Evolutionary conservation across 768 basidiomycete species (phyloP), one percentile per base, ranked within the genome.

Genomic region (Phylloporus arenicola): DNA sequence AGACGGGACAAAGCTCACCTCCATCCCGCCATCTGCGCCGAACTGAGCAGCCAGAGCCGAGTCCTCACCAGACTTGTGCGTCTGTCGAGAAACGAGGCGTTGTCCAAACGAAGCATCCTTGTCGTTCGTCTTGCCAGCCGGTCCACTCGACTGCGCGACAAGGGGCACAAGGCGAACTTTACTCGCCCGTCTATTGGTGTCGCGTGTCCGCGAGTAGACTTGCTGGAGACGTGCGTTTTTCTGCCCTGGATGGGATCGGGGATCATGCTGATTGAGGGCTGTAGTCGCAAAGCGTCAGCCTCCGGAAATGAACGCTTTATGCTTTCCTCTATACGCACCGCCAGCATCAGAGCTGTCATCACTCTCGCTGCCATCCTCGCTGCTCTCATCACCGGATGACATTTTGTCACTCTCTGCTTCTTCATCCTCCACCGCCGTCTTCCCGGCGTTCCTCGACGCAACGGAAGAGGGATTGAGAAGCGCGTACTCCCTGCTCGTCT

Each of bases 401-500:
- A 64, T 48, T 62, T 76, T 81, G 52, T 91, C 88, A 57, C 85
- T 89, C 63, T 92, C 89, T 16, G 93, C 93, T 27, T 89, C 89
- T 57, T 94, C 91, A 31, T 89, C 83, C 61, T 93, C 88, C 22
- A 91, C 88, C 1, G 86, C 90, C 1, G 90, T 94, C 75, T 80
- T 89, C 44, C 69, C 68, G 55, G 41, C 64, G 62, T 72, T 69
- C 64, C 74, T 79, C 63, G 78, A 78, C 27, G 79, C 76, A n/a
- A 72, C 82, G 10, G 85, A 70, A 17, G 92, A 94, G 13, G 95
- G 95, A 67, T 98, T 93, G 64, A 97, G 81, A 56, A 98, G 69
- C n/a, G 85, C 88, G 65, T 77, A 98, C 72, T 98, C 96, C 59
- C 89, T 76, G 57, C 75, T 88, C 37, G 71, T 78, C 72, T 93